A percentile compares a stretch with the other conserved stretches of the same genome.
Evolutionary conservation across 1,139 yeast genomes (phyloP).

Genomic region (Lipomyces yarrowii): DNA sequence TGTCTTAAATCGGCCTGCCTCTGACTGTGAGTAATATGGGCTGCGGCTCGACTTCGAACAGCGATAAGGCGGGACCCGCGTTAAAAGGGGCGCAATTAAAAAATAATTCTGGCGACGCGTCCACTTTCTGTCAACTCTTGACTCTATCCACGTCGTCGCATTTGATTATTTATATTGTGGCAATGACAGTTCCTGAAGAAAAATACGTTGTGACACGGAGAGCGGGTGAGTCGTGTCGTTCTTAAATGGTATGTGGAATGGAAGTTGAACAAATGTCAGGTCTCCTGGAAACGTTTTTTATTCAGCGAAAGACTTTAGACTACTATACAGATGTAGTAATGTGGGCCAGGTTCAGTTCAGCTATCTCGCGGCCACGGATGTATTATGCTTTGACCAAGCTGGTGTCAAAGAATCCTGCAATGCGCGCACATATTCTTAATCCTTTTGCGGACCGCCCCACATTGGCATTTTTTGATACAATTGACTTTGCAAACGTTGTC

Average conservation of each 20-base stretch:
- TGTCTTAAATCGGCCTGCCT: too few species aligned
- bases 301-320: background rate
- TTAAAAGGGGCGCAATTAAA: too few species aligned
- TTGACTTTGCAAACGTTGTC: background rate
- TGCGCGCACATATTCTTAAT: background rate
- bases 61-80: too few species aligned
- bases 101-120: too few species aligned
- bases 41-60: too few species aligned
- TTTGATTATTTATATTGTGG: background rate
- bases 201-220: background rate
- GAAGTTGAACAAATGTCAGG: background rate
- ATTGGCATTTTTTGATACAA: slow-evolving; percentile 3
- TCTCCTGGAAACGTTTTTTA: slow-evolving; percentile 1
- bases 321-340: slow-evolving; percentile 1
- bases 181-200: background rate
- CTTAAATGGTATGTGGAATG: background rate
- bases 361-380: background rate
- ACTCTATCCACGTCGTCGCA: background rate
- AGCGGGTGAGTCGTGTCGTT: background rate
- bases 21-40: too few species aligned
- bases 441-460: background rate
- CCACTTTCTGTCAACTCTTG: background rate
- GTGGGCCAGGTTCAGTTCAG: background rate
- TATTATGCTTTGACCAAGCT: background rate
- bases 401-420: background rate